phyloP scores from a whole-genome alignment of 2,329 filamentous ascomycete genomes.

The Trichoderma harzianum region DNA sequence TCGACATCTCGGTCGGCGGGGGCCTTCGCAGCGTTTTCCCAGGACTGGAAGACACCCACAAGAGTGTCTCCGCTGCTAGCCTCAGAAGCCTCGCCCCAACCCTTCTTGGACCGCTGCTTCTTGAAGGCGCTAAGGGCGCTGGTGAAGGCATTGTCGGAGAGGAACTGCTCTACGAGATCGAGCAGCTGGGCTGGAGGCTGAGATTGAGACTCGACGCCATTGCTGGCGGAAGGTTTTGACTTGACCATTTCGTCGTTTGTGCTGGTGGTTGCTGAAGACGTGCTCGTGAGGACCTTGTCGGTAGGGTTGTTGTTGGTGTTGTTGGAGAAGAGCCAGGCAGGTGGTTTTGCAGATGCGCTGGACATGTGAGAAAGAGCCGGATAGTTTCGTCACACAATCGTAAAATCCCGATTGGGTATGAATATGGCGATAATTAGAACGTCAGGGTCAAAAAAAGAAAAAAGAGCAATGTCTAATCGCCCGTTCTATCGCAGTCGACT shows the following conservation, averaged over 20 bases:
- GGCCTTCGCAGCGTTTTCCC: conserved; percentile 38
- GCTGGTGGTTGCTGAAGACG: conserved; percentile 20
- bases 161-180: conserved; percentile 63
- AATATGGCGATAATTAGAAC: not conserved
- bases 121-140: conserved; percentile 59
- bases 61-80: conserved; percentile 37
- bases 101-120: conserved; percentile 57
- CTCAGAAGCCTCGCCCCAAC: conserved; percentile 38
- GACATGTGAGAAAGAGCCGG: conserved; percentile 2
- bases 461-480: not conserved
- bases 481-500: not conserved
- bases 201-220: conserved; percentile 21
- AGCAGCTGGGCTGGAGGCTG: conserved; percentile 58
- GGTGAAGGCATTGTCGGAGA: conserved; percentile 62
- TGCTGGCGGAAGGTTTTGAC: conserved; percentile 26
- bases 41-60: conserved; percentile 48
- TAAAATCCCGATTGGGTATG: not conserved
- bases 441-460: not conserved
- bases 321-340: conserved; percentile 44
- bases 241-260: conserved; percentile 35
- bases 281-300: conserved; percentile 4
- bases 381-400: not conserved
- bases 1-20: conserved; percentile 23
- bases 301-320: conserved; percentile 29
- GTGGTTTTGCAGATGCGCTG: conserved; percentile 26